Evolutionary conservation across 2,329 filamentous ascomycete species (phyloP).

Genomic region (Trichoderma sp.): DNA sequence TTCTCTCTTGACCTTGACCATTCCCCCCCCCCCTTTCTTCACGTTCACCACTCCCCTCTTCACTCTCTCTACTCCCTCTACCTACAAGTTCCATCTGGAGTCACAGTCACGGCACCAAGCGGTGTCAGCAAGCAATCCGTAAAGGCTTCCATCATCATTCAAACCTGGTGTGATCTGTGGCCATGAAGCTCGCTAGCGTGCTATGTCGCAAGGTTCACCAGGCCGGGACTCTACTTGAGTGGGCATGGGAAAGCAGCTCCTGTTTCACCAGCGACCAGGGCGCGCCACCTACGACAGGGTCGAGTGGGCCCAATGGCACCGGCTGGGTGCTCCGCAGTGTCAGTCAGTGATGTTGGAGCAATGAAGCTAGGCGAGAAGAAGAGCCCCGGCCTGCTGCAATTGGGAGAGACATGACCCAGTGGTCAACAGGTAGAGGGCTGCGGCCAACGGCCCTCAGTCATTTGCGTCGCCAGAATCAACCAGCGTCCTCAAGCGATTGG

Average conservation of each 20-base stretch:
- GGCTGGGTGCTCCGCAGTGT: conserved; percentile 3
- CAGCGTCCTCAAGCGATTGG: background rate
- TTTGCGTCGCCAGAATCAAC: background rate
- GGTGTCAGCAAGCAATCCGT: conserved; percentile 12
- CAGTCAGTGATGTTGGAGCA: conserved; percentile 5
- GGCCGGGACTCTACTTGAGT: conserved; percentile 40
- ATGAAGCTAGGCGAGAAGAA: conserved; percentile 8
- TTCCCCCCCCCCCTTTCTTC: background rate
- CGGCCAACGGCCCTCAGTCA: background rate
- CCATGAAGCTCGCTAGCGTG: conserved; percentile 5
- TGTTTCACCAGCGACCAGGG: conserved; percentile 52
- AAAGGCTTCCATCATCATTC: background rate
- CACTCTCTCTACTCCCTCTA: background rate
- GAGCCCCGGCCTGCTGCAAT: background rate
- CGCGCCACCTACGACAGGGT: conserved; percentile 30
- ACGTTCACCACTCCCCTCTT: background rate
- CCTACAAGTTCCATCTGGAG: background rate
- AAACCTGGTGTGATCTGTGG: conserved; percentile 6
- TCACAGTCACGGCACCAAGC: background rate
- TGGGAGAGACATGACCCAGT: background rate
- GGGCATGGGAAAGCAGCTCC: conserved; percentile 47
- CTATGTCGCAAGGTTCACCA: conserved; percentile 45
- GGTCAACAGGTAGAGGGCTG: background rate
- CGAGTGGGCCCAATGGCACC: conserved; percentile 24
- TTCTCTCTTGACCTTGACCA: background rate